Conservation (phyloP, 352 stramenopile species). For the Blastocystis sp. region DNA sequence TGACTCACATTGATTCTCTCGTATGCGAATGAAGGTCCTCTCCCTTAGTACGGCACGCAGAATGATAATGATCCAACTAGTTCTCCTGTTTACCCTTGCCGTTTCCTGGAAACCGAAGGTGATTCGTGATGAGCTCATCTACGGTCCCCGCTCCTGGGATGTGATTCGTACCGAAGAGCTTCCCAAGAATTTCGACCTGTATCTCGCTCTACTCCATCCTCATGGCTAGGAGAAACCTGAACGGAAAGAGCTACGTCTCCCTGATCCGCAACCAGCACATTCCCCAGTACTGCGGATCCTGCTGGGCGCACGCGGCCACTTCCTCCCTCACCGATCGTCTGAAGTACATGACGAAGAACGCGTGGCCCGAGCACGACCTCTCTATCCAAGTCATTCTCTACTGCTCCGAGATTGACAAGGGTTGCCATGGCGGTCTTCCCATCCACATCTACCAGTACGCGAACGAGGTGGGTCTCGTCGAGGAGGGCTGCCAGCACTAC, state of each 20-base stretch:
- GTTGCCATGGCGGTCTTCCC: slow-evolving; percentile 67
- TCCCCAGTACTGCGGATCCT: slow-evolving; percentile 69
- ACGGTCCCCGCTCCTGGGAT: slow-evolving; percentile 3
- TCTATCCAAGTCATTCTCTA: slow-evolving; percentile 38
- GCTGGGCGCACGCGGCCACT: slow-evolving; percentile 70
- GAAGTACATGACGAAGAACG: slow-evolving; percentile 62
- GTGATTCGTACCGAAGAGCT: slow-evolving; percentile 26
- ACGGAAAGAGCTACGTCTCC: slow-evolving; percentile 83
- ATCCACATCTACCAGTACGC: slow-evolving; percentile 81
- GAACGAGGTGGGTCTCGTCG: slow-evolving; percentile 78
- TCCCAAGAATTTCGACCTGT: slow-evolving; percentile 35
- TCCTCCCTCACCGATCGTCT: slow-evolving; percentile 70
- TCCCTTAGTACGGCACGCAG: not conserved
- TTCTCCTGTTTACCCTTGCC: not conserved
- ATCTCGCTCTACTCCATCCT: not conserved
- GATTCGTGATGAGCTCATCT: slow-evolving; percentile 1
- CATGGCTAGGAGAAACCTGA: slow-evolving; percentile 72
- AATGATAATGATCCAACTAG: not conserved
- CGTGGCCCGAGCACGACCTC: slow-evolving; percentile 24
- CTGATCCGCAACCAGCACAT: slow-evolving; percentile 95
- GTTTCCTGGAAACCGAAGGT: slow-evolving; percentile 12
- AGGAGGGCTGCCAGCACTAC: slow-evolving; percentile 86
- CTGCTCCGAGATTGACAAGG: slow-evolving; percentile 35
- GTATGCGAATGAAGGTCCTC: not conserved
- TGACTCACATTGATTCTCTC: not conserved